phyloP scores from a whole-genome alignment of 176 grass and related monocot species.

The Ananas comosus region DNA sequence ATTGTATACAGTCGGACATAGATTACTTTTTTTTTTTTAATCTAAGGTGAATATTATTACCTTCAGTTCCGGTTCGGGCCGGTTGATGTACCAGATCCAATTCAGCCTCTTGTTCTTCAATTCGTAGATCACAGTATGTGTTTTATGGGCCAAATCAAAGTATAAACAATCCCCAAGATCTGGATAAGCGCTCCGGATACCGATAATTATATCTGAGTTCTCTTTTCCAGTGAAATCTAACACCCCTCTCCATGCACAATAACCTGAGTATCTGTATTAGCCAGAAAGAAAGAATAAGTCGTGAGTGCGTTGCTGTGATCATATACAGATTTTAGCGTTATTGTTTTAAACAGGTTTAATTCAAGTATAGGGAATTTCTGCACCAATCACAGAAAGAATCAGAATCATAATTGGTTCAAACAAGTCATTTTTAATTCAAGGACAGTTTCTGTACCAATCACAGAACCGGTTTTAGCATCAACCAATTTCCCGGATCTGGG shows the following conservation, averaged over 20 bases:
- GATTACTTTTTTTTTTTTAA: too few species aligned
- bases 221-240: constrained; percentile 72
- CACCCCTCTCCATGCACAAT: constrained; percentile 73
- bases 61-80: constrained; percentile 49
- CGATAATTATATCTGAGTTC: constrained; percentile 29
- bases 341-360: too few species aligned
- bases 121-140: constrained; percentile 78
- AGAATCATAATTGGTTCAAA: too few species aligned
- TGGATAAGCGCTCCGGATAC: constrained; percentile 47
- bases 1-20: too few species aligned
- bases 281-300: not conserved
- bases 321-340: too few species aligned
- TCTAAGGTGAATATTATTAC: constrained; percentile 16
- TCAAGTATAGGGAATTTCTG: too few species aligned
- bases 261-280: constrained; percentile 62
- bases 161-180: constrained; percentile 71
- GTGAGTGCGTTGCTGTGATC: not conserved
- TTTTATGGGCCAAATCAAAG: constrained; percentile 65
- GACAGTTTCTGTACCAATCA: too few species aligned
- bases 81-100: constrained; percentile 91
- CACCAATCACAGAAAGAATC: too few species aligned
- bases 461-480: too few species aligned
- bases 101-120: constrained; percentile 55
- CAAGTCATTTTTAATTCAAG: too few species aligned
- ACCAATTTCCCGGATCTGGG: too few species aligned